phyloP scores from a whole-genome alignment of 139 green algal species.

The Chlamydomonas sp. region DNA sequence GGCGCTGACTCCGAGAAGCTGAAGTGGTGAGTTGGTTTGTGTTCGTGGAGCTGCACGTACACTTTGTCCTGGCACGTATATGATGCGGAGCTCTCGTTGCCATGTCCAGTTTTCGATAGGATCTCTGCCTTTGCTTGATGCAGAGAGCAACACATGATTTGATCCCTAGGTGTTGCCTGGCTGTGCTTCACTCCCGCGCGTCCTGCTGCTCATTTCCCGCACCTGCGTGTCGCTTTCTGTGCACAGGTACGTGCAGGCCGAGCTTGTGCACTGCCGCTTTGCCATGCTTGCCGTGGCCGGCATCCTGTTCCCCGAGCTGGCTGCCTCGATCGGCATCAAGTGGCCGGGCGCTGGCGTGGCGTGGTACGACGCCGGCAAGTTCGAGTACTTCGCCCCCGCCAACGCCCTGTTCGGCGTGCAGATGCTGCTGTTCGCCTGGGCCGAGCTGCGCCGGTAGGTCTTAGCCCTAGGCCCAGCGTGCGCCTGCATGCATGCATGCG shows the following conservation, averaged over 20 bases:
- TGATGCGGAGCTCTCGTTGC: neutral
- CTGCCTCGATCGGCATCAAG: constrained; percentile 31
- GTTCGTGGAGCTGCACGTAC: neutral
- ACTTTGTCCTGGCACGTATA: neutral
- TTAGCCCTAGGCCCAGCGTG: neutral
- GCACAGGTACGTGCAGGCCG: constrained; percentile 61
- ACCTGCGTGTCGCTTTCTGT: neutral
- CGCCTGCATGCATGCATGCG: too few species aligned
- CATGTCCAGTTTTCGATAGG: neutral
- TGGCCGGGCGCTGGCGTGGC: constrained; percentile 49
- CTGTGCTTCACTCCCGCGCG: neutral
- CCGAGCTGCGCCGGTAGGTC: constrained; percentile 66
- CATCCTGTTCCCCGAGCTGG: constrained; percentile 65
- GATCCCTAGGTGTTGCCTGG: neutral
- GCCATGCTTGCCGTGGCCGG: constrained; percentile 78
- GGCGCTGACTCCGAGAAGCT: constrained; percentile 59
- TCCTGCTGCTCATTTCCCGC: neutral
- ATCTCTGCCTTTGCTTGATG: neutral
- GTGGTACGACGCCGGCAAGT: constrained; percentile 67
- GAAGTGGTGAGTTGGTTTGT: constrained; percentile 57
- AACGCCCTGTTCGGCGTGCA: constrained; percentile 69
- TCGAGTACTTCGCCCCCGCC: constrained; percentile 63
- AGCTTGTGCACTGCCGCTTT: constrained; percentile 67
- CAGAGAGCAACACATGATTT: neutral
- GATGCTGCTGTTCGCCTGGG: constrained; percentile 81